Evolutionary conservation across 1,284 basidiomycete species (phyloP).

Genomic region (Lignosus rhinocerotis): DNA sequence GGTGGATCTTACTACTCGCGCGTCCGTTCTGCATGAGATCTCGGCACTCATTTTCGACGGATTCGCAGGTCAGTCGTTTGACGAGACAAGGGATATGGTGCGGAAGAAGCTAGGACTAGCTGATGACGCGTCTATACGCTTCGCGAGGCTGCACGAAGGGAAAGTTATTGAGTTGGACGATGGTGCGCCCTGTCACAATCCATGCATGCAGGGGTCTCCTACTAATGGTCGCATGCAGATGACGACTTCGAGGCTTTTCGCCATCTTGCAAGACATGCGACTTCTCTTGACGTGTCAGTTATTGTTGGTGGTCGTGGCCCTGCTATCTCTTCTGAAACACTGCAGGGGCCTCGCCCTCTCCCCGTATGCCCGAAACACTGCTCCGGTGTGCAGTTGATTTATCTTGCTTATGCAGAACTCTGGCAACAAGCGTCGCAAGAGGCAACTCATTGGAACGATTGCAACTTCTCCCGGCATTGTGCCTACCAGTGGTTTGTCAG

Average conservation of each 20-base stretch:
- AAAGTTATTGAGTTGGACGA: slow-evolving; percentile 67
- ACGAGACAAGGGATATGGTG: slow-evolving; percentile 55
- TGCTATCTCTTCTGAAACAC: slow-evolving; percentile 2
- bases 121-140: slow-evolving; percentile 40
- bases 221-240: slow-evolving; percentile 41
- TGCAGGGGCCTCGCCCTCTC: background rate
- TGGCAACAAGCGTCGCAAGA: background rate
- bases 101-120: slow-evolving; percentile 59
- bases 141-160: slow-evolving; percentile 59
- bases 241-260: slow-evolving; percentile 77
- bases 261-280: slow-evolving; percentile 40
- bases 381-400: background rate
- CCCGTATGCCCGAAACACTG: background rate
- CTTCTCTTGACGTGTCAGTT: slow-evolving; percentile 42
- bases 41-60: background rate
- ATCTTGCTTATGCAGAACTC: background rate
- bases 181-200: slow-evolving; percentile 42
- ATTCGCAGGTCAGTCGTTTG: slow-evolving; percentile 55
- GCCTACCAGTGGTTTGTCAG: background rate
- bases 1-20: slow-evolving; percentile 1
- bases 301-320: slow-evolving; percentile 21
- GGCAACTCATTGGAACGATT: background rate
- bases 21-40: background rate
- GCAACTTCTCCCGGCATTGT: background rate
- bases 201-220: background rate